phyloP scores from a whole-genome alignment of 2,329 filamentous ascomycete genomes.

The Cordyceps farinosa region DNA sequence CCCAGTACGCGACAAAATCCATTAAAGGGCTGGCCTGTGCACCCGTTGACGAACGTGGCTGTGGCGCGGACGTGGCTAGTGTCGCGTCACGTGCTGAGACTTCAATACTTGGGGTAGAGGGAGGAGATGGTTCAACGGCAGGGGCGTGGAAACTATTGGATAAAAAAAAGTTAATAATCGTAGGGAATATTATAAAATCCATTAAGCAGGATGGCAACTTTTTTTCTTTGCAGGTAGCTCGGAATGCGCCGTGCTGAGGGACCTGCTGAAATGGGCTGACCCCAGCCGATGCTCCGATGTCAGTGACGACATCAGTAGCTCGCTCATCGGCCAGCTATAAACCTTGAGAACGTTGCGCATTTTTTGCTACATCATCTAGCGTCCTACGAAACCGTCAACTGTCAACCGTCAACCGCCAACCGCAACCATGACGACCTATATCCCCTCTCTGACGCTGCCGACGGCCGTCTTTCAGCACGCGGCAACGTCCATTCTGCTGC shows the following conservation, averaged over 20 bases:
- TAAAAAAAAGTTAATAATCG: neutral
- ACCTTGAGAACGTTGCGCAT: neutral
- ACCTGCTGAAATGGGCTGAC: neutral
- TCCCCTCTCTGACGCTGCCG: conserved; percentile 75
- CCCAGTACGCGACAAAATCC: conserved; percentile 24
- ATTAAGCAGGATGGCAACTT: too few relatives aligned
- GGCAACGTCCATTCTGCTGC: conserved; percentile 70
- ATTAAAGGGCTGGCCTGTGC: conserved; percentile 32
- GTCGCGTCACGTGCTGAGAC: neutral
- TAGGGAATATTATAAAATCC: neutral
- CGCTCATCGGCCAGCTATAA: neutral
- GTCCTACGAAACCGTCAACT: neutral
- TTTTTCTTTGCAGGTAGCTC: too few relatives aligned
- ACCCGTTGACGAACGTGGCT: neutral
- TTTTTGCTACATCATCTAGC: neutral
- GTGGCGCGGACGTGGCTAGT: conserved; percentile 11
- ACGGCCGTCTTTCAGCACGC: conserved; percentile 66
- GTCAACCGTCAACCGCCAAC: neutral
- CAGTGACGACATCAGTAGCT: conserved; percentile 4
- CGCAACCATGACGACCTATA: conserved; percentile 67
- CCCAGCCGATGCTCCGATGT: neutral
- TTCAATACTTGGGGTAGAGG: neutral
- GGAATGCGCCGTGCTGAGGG: neutral
- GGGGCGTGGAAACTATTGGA: neutral
- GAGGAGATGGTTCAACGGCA: neutral